phyloP scores from a whole-genome alignment of 140 eudicot species.

The Senecio squalidus region DNA sequence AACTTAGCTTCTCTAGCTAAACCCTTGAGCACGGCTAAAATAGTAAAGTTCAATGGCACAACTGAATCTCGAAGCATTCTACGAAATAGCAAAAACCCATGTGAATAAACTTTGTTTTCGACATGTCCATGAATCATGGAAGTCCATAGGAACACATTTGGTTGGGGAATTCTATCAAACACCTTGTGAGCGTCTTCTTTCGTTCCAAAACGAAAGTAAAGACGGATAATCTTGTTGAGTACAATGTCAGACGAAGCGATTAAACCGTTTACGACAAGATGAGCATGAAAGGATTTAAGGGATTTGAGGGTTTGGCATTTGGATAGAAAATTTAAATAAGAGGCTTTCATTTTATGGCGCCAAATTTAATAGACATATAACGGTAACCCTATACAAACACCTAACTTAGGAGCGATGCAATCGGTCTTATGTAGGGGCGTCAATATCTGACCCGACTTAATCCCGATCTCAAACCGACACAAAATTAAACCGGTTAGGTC shows the following conservation, averaged over 20 bases:
- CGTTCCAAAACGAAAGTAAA: constrained; percentile 33
- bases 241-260: constrained; percentile 36
- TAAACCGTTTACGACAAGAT: constrained; percentile 32
- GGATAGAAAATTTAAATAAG: constrained; percentile 22
- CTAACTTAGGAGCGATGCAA: no score
- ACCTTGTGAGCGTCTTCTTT: constrained; percentile 29
- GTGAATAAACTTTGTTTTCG: constrained; percentile 21
- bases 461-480: no score
- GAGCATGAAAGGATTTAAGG: constrained; percentile 38
- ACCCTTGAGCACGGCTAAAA: constrained; percentile 33
- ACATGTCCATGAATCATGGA: constrained; percentile 54
- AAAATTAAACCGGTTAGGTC: no score
- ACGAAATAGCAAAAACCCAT: constrained; percentile 26
- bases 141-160: constrained; percentile 55
- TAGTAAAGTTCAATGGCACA: constrained; percentile 32
- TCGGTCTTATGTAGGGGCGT: no score
- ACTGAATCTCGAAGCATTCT: constrained; percentile 33
- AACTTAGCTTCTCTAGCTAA: constrained; percentile 34
- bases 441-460: no score
- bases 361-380: constrained; percentile 6
- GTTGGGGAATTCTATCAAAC: constrained; percentile 44
- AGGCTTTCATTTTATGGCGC: constrained; percentile 44
- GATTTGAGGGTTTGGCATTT: constrained; percentile 35
- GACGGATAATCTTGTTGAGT: constrained; percentile 44
- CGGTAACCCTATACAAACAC: neutral